Evolutionary conservation across 345 rosid genomes (phyloP), one percentile per base, ranked within the genome.

Genomic region (Chamaenerion angustifolium): DNA sequence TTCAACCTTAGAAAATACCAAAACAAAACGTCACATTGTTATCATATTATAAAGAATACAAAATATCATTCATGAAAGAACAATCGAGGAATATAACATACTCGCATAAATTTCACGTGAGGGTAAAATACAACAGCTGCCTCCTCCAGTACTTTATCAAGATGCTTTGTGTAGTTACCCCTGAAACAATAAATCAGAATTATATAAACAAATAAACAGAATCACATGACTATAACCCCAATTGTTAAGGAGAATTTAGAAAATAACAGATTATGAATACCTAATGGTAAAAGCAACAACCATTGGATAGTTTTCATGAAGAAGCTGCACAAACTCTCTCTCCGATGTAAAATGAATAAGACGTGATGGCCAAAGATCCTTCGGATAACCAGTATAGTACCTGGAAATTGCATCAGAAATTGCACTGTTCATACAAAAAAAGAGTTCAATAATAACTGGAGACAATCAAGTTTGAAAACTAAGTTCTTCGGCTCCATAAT

Each of bases 111-210:
- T 50, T 77, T 80, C 40, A 92, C 85, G 64, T 78, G 66, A 7
- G 96, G 96, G 67, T 87, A 77, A 64, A 84, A 92, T 60, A 80
- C 95, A 56, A 77, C 70, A 58, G 95, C 89, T 50, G 95, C 83
- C 72, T 87, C 96, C 64, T 92, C 95, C 45, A 92, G 65, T 53
- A 92, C 89, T 53, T 45, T 55, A 46, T 92, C 98, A 49, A 87
- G 89, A 77, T 87, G 96, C 64, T 63, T 72, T 51, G 96, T 80
- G 59, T 70, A 80, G 65, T 92, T 84, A 58, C 96, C 78, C 65
- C 98, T 87, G 77, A 64, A 71, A 25, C 16, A 59, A 40, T 47
- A 51, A 47, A 56, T 59, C 46, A 21, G 40, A 11, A 50, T 51
- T 14, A 18, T 37, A 42, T 41, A 60, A 12, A 42, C 31, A 57